Evolutionary conservation across 2,329 filamentous ascomycete species (phyloP).

Genomic region (Pseudocercospora pini-densiflorae): DNA sequence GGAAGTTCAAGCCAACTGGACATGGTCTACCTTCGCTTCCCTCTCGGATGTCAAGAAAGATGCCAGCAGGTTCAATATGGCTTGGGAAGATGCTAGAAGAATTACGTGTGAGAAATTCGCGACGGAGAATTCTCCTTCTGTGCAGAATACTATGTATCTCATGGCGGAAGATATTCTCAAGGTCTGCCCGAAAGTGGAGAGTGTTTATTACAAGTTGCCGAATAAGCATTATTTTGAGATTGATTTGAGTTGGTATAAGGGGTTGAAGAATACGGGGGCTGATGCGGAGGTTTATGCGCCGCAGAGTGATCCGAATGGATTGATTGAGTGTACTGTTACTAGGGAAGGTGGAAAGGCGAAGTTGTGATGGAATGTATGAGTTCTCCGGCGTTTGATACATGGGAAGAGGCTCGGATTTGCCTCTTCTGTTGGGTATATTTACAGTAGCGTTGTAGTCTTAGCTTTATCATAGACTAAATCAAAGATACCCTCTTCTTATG

Average conservation of each 20-base stretch:
- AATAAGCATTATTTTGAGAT: slow-evolving; percentile 99
- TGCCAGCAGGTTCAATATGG: slow-evolving; percentile 72
- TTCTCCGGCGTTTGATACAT: background rate
- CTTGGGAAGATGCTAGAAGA: slow-evolving; percentile 75
- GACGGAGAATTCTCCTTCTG: slow-evolving; percentile 85
- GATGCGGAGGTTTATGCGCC: slow-evolving; percentile 96
- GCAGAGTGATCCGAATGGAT: slow-evolving; percentile 88
- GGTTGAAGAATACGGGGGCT: slow-evolving; percentile 89
- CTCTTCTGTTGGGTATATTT: background rate
- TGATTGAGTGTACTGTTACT: slow-evolving; percentile 91
- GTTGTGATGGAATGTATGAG: slow-evolving; percentile 19
- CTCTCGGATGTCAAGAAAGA: slow-evolving; percentile 70
- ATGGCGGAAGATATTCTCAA: slow-evolving; percentile 89
- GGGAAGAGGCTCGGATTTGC: background rate
- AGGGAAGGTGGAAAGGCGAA: slow-evolving; percentile 50
- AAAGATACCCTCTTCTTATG: background rate
- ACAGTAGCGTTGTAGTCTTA: background rate
- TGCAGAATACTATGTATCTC: slow-evolving; percentile 99
- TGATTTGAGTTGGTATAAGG: slow-evolving; percentile 96
- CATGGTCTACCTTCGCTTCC: slow-evolving; percentile 73
- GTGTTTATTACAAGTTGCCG: slow-evolving; percentile 81
- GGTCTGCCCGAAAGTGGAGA: slow-evolving; percentile 70
- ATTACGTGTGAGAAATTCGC: slow-evolving; percentile 95
- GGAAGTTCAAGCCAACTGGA: slow-evolving; percentile 85
- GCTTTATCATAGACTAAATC: background rate